These are phyloP conservation scores for Tremellales sp. DNA, from an alignment of 1,284 basidiomycete genomes.

Conservation along the genomic window DNA sequence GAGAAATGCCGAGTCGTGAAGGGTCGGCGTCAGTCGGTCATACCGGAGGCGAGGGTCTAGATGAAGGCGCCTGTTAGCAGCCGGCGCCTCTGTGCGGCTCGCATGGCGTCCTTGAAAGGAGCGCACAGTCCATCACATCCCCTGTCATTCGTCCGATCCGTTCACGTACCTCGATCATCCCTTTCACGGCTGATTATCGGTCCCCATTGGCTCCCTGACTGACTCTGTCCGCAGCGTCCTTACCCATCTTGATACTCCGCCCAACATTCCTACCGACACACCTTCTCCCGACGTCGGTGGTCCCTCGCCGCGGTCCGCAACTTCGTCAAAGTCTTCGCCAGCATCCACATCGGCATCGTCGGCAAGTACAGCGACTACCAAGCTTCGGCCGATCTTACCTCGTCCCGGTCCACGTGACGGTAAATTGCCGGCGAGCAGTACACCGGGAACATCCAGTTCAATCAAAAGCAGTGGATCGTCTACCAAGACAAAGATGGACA, in stretches of 20 bases:
- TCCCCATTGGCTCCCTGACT: too few species aligned
- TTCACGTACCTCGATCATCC: too few species aligned
- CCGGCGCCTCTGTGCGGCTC: too few species aligned
- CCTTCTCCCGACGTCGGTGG: slow-evolving; percentile 39
- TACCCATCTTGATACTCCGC: not conserved
- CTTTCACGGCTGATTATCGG: too few species aligned
- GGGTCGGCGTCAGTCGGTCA: too few species aligned
- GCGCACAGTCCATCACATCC: too few species aligned
- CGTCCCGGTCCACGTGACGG: slow-evolving; percentile 31
- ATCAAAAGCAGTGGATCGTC: not conserved
- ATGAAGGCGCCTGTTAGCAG: too few species aligned
- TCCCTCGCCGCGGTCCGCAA: slow-evolving; percentile 39
- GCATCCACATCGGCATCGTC: slow-evolving; percentile 25
- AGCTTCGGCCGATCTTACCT: slow-evolving; percentile 38
- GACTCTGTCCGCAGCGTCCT: too few species aligned
- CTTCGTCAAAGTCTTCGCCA: slow-evolving; percentile 39
- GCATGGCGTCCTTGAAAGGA: too few species aligned
- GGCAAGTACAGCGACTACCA: slow-evolving; percentile 17
- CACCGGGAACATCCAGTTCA: not conserved
- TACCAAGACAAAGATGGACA: slow-evolving; percentile 35
- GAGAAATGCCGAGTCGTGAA: too few species aligned
- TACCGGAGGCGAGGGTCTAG: too few species aligned
- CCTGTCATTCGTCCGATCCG: too few species aligned
- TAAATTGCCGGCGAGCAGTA: not conserved
- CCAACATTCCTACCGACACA: slow-evolving; percentile 38